Percentiles rank a stretch among this genome's conserved stretches.
phyloP scores from a whole-genome alignment of 1,139 yeast species.

The Magnusiomyces suaveolens region DNA sequence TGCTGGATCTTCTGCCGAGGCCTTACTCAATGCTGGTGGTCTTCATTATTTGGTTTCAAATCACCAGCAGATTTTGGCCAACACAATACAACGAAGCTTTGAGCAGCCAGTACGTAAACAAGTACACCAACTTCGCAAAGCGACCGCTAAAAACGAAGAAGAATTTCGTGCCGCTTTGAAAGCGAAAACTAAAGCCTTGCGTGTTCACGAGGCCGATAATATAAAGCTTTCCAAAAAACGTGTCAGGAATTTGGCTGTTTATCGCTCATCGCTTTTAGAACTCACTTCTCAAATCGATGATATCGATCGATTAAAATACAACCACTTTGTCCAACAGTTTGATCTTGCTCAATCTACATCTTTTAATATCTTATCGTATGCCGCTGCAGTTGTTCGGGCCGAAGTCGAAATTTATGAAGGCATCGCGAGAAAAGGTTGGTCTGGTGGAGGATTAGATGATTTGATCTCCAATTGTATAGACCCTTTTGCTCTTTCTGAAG shows the following conservation, averaged over 20 bases:
- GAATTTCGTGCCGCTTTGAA: constrained; percentile 48
- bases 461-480: constrained; percentile 39
- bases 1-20: constrained; percentile 52
- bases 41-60: constrained; percentile 67
- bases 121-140: constrained; percentile 18
- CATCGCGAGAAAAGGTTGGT: constrained; percentile 76
- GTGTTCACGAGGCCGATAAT: constrained; percentile 49
- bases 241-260: constrained; percentile 47
- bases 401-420: constrained; percentile 75
- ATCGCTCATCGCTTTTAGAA: constrained; percentile 55
- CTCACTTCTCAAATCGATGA: constrained; percentile 69
- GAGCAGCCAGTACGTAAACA: constrained; percentile 43
- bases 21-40: constrained; percentile 66
- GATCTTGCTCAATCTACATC: constrained; percentile 55
- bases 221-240: constrained; percentile 41
- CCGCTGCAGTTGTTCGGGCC: constrained; percentile 63
- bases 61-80: constrained; percentile 62
- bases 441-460: constrained; percentile 75
- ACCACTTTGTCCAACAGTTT: constrained; percentile 55
- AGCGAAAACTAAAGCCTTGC: constrained; percentile 44
- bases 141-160: constrained; percentile 37
- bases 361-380: constrained; percentile 41
- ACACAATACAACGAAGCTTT: constrained; percentile 44
- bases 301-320: constrained; percentile 64
- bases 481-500: constrained; percentile 32